phyloP scores from a whole-genome alignment of 2,329 filamentous ascomycete species.

The Aspergillus niger region DNA sequence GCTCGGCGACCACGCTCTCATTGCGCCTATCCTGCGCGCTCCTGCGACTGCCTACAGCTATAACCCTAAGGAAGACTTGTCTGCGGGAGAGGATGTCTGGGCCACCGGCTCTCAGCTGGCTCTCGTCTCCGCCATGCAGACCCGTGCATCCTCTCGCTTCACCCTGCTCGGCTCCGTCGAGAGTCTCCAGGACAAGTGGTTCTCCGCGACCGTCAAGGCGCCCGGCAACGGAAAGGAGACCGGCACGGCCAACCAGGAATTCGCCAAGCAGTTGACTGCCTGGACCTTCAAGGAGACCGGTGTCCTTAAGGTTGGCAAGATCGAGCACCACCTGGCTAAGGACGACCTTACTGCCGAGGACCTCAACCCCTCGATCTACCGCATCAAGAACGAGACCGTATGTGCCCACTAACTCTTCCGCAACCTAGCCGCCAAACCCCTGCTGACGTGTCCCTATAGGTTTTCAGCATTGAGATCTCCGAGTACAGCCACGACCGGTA shows the following conservation, averaged over 20 bases:
- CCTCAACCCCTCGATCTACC: constrained; percentile 81
- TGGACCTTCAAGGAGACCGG: constrained; percentile 97
- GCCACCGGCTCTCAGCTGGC: constrained; percentile 80
- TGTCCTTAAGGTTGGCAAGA: constrained; percentile 78
- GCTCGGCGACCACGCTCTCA: constrained; percentile 74
- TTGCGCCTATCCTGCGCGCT: constrained; percentile 80
- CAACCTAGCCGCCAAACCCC: not conserved
- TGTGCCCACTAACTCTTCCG: constrained; percentile 45
- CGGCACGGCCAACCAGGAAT: constrained; percentile 77
- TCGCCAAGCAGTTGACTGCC: constrained; percentile 80
- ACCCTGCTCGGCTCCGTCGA: constrained; percentile 83
- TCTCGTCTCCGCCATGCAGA: constrained; percentile 84
- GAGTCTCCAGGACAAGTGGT: constrained; percentile 86
- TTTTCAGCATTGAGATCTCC: constrained; percentile 84
- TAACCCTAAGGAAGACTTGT: constrained; percentile 82
- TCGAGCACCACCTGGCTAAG: constrained; percentile 70
- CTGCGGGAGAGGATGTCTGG: constrained; percentile 76
- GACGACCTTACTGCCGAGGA: constrained; percentile 51
- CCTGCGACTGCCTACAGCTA: constrained; percentile 88
- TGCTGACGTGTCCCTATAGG: constrained; percentile 50
- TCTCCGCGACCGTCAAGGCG: constrained; percentile 72
- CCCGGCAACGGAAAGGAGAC: constrained; percentile 55
- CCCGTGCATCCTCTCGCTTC: constrained; percentile 88
- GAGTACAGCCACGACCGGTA: constrained; percentile 78
- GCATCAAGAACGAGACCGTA: constrained; percentile 96